These are phyloP conservation scores for Exophiala sp. DNA, from an alignment of 2,329 filamentous ascomycete genomes.

Conservation along the genomic window DNA sequence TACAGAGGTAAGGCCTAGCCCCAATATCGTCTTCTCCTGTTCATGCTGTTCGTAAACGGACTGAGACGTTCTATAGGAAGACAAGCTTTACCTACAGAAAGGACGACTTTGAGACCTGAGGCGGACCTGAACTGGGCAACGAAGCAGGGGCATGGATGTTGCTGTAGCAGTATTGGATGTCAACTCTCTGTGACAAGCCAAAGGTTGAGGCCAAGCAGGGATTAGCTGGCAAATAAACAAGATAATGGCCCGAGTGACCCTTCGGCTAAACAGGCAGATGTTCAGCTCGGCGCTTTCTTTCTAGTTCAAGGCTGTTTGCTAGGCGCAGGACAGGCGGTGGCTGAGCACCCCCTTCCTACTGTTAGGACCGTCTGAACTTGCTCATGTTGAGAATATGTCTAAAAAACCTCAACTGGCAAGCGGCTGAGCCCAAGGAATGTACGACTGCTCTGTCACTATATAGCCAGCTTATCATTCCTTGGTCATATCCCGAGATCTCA, in stretches of 20 bases:
- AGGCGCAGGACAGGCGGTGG: background rate
- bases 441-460: too few relatives aligned
- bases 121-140: background rate
- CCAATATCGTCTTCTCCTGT: background rate
- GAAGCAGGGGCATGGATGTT: too few relatives aligned
- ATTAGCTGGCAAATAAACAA: background rate
- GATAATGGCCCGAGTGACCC: background rate
- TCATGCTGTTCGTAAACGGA: background rate
- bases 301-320: background rate
- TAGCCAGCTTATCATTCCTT: background rate
- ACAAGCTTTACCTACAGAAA: slow-evolving; percentile 1
- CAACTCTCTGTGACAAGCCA: too few relatives aligned
- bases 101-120: background rate
- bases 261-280: background rate
- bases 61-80: background rate
- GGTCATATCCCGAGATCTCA: too few relatives aligned
- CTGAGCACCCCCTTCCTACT: background rate
- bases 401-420: background rate
- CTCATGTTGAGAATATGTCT: background rate
- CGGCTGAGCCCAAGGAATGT: background rate
- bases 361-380: too few relatives aligned
- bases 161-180: too few relatives aligned
- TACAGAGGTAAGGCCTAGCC: background rate
- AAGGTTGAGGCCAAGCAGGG: too few relatives aligned
- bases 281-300: background rate